A percentile compares a stretch with the other conserved stretches of the same genome.
Conservation (phyloP, 2,329 filamentous ascomycete genomes). For the Clonostachys rhizophaga region DNA sequence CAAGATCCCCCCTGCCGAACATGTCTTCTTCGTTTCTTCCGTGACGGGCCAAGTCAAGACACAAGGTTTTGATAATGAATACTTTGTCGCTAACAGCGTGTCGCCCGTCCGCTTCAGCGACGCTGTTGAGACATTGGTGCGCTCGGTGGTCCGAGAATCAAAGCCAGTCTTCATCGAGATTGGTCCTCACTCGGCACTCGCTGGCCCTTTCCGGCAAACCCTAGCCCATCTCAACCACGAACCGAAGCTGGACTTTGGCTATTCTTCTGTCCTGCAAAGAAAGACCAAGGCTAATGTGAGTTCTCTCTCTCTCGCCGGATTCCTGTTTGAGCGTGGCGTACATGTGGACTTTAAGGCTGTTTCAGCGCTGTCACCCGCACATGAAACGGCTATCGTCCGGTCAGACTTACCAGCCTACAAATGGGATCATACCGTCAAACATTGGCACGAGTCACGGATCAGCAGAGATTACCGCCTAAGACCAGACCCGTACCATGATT, state of each 20-base stretch:
- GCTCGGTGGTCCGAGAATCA: conserved; percentile 5
- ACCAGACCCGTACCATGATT: conserved; percentile 30
- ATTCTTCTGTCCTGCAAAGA: neutral
- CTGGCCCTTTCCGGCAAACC: conserved; percentile 8
- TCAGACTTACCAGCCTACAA: conserved; percentile 25
- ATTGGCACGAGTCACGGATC: conserved; percentile 23
- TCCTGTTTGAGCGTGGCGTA: conserved; percentile 21
- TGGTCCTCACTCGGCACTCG: conserved; percentile 7
- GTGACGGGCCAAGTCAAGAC: neutral
- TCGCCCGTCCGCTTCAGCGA: conserved; percentile 20
- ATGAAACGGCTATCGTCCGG: conserved; percentile 22
- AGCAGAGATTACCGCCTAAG: conserved; percentile 17
- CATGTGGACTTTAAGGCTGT: conserved; percentile 13
- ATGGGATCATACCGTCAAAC: conserved; percentile 25
- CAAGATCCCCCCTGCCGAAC: neutral
- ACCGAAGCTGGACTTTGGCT: neutral
- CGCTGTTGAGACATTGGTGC: conserved; percentile 34
- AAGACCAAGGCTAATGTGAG: neutral
- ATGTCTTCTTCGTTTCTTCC: neutral
- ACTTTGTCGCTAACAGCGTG: conserved; percentile 27
- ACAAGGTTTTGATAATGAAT: conserved; percentile 8
- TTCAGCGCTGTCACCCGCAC: conserved; percentile 24
- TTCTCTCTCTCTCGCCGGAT: conserved; percentile 31
- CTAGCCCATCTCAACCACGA: conserved; percentile 17
- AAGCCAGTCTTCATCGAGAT: conserved; percentile 4